A percentile compares a stretch with the other conserved stretches of the same genome.
phyloP scores from a whole-genome alignment of 176 grass and related monocot species.

The Guadua angustifolia region DNA sequence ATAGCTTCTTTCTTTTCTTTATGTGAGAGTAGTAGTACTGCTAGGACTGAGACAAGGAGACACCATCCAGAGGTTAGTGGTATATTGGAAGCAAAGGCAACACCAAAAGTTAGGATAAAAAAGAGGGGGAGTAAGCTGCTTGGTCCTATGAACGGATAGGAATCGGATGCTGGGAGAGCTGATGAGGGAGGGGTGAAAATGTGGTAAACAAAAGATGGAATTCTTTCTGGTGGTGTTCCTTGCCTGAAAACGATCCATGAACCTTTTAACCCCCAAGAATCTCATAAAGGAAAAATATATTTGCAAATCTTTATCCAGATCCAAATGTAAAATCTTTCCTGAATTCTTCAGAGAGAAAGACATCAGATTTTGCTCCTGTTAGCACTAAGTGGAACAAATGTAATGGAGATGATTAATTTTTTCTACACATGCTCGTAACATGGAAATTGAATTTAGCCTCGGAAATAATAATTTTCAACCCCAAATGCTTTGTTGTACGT shows the following conservation, averaged over 20 bases:
- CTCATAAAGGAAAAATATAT: constrained; percentile 20
- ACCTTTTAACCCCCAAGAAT: constrained; percentile 49
- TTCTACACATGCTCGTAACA: neutral
- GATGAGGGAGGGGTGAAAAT: constrained; percentile 5
- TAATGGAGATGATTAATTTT: neutral
- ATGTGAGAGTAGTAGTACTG: neutral
- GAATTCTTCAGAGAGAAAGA: neutral
- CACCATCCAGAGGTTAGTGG: constrained; percentile 43
- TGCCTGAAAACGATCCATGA: constrained; percentile 47
- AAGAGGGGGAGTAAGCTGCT: neutral
- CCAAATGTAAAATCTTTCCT: neutral
- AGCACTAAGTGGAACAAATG: neutral
- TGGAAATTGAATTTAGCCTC: neutral
- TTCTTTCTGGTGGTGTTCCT: constrained; percentile 15
- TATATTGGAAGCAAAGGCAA: constrained; percentile 46
- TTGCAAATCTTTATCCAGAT: constrained; percentile 46
- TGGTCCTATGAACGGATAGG: constrained; percentile 45
- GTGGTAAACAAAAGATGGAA: neutral
- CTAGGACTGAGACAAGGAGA: constrained; percentile 39
- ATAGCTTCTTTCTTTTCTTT: constrained; percentile 6
- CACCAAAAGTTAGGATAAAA: constrained; percentile 14
- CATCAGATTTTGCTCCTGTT: constrained; percentile 16
- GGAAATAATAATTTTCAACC: neutral
- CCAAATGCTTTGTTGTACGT: neutral
- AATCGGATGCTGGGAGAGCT: constrained; percentile 44